These are phyloP conservation scores for Psilocybe tampanensis DNA, from an alignment of 768 basidiomycete species.

Conservation along the genomic window DNA sequence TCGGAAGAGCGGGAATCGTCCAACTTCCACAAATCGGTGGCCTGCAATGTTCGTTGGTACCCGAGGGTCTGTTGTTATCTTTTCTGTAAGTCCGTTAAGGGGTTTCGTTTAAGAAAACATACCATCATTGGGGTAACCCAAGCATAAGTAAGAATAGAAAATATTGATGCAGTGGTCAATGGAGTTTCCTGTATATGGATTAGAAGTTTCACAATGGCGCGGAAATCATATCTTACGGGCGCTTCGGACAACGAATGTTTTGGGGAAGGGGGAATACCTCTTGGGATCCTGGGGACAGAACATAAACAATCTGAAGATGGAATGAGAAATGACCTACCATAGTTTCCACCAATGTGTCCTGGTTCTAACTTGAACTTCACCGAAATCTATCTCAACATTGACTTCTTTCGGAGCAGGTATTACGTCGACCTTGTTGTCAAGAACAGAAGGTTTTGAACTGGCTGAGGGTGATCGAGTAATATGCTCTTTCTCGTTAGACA, in stretches of 20 bases:
- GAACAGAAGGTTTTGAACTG: neutral
- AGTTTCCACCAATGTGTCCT: constrained; percentile 57
- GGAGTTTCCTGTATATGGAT: constrained; percentile 49
- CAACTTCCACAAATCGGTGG: constrained; percentile 75
- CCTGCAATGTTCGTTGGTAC: constrained; percentile 73
- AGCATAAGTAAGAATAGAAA: constrained; percentile 62
- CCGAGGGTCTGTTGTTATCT: constrained; percentile 51
- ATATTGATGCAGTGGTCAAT: constrained; percentile 53
- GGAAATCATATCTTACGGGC: constrained; percentile 28
- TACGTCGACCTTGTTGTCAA: constrained; percentile 9
- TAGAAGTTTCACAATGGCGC: neutral
- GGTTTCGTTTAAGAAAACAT: neutral
- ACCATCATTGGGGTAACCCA: constrained; percentile 70
- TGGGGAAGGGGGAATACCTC: constrained; percentile 58
- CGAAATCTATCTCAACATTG: constrained; percentile 41
- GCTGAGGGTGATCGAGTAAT: neutral
- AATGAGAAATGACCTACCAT: constrained; percentile 39
- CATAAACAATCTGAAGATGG: neutral
- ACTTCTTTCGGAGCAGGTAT: constrained; percentile 1
- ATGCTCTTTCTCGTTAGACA: neutral
- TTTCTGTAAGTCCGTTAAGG: neutral
- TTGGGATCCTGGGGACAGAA: constrained; percentile 50
- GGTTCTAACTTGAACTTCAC: constrained; percentile 39
- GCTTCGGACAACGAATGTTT: constrained; percentile 60
- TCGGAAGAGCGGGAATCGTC: constrained; percentile 51